Base-by-base conservation (phyloP, 1,139 yeast species). In the Saccharomyces hybrid region DNA sequence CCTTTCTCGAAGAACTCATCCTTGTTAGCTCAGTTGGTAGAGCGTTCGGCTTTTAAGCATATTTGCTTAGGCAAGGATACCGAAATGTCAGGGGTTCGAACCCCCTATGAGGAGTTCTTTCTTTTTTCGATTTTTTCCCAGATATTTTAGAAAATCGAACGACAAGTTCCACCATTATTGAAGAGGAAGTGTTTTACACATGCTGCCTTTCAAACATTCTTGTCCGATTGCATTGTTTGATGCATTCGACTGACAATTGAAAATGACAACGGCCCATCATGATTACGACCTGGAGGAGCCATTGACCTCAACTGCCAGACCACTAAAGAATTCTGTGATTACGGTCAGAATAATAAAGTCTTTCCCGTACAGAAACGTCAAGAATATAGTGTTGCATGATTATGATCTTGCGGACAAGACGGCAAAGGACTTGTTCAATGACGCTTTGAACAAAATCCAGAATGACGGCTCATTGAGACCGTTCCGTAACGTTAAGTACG, bases 311-410 rank as follows among this genome's bases (percentile, higher is more conserved):
- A 67, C 69, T 5, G 67, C 71, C 6, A 70, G 64, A 49, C 69
- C 68, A 23, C 57, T 73, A 8, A 59, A 73, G 3, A 67, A 65
- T 67, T 84, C 96, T 0, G 81, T 89, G 20, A 70, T 93, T 49
- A 93, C 99, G 0, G 78, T 95, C 9, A 80, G 99, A 53, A 81
- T 93, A 30, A 81, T 93, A 67, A 91, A 91, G 69, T 89, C 97
- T 0, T 93, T 93, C 68, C 95, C 95, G 14, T 91, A 89, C 73
- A 78, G 99, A 69, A 90, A 93, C 61, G 91, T 91, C 56, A 88
- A 86, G 70, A 91, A 90, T 68, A 77, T 86, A 60, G 81, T 95
- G 8, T 73, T 90, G 54, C 82, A 79, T 50, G 80, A 86, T 61
- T 78, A 91, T 51, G 88, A 93, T 70, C 79, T 95, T 63, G 80